A percentile compares a stretch with the other conserved stretches of the same genome.
phyloP scores from a whole-genome alignment of 2,329 filamentous ascomycete genomes.

The Dryadomyces quercus-mongolicae region DNA sequence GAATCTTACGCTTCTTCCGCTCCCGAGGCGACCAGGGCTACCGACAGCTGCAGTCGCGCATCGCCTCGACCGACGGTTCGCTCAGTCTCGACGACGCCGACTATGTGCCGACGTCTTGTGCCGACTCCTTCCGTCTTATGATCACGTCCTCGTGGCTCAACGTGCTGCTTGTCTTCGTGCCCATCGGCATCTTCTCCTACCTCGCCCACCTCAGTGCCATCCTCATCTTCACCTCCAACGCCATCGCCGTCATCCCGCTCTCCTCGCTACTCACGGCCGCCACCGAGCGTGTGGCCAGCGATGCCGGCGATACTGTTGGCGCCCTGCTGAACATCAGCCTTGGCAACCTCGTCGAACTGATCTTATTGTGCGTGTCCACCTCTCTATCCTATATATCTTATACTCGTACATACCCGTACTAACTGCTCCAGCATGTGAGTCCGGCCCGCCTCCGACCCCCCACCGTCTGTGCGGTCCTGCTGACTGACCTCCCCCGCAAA shows the following conservation, averaged over 20 bases:
- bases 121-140: constrained; percentile 23
- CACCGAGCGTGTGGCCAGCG: constrained; percentile 57
- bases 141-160: constrained; percentile 68
- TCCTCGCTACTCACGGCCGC: constrained; percentile 61
- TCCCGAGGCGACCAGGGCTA: not conserved
- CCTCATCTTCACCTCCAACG: constrained; percentile 61
- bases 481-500: not conserved
- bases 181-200: constrained; percentile 58
- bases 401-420: not conserved
- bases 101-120: not conserved
- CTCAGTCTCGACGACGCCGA: not conserved
- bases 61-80: not conserved
- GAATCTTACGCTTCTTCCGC: not conserved
- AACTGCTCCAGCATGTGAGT: constrained; percentile 53
- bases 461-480: constrained; percentile 12
- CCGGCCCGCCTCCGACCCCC: not conserved
- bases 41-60: not conserved
- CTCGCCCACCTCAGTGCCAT: constrained; percentile 41
- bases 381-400: constrained; percentile 1
- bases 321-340: constrained; percentile 35
- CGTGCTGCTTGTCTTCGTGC: constrained; percentile 63
- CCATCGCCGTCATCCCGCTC: constrained; percentile 62
- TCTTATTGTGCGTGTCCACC: constrained; percentile 49
- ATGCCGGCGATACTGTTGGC: constrained; percentile 7
- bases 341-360: constrained; percentile 67